Conservation (phyloP, 2,329 filamentous ascomycete species). For the Aspergillus aculeatus region DNA sequence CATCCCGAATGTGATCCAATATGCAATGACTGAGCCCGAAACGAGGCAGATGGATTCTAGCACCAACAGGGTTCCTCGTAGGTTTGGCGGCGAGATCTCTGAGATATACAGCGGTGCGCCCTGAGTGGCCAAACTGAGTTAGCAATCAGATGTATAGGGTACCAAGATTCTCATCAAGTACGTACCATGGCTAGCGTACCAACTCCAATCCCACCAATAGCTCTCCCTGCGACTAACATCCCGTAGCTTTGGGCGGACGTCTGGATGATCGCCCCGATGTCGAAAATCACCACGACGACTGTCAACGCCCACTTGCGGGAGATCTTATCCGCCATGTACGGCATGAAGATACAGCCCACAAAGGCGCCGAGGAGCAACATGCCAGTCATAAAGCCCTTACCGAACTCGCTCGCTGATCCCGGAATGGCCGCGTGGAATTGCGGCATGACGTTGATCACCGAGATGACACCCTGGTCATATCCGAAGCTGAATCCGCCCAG, state of each 20-base stretch:
- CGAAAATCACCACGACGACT: slow-evolving; percentile 36
- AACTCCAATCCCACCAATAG: slow-evolving; percentile 39
- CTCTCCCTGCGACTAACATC: slow-evolving; percentile 33
- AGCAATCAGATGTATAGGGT: too few species aligned
- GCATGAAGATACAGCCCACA: slow-evolving; percentile 41
- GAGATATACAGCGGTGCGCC: slow-evolving; percentile 51
- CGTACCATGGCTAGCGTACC: slow-evolving; percentile 37
- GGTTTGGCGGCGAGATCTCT: slow-evolving; percentile 40
- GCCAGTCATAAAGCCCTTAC: slow-evolving; percentile 42
- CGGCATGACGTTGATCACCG: slow-evolving; percentile 47
- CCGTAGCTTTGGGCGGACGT: slow-evolving; percentile 27
- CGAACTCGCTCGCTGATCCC: slow-evolving; percentile 35
- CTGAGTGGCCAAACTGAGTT: neutral
- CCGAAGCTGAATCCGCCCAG: slow-evolving; percentile 44
- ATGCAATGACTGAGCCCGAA: slow-evolving; percentile 47
- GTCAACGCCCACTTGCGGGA: slow-evolving; percentile 45
- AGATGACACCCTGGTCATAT: slow-evolving; percentile 48
- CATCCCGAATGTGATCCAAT: slow-evolving; percentile 57
- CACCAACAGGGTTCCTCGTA: slow-evolving; percentile 23
- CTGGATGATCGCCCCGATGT: slow-evolving; percentile 45
- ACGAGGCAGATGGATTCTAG: slow-evolving; percentile 28
- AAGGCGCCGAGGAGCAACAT: slow-evolving; percentile 44
- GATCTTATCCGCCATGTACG: slow-evolving; percentile 36
- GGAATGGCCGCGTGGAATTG: slow-evolving; percentile 45
- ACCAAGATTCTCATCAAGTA: neutral